phyloP scores from a whole-genome alignment of 805 yeast species.

The Lipomyces orientalis region DNA sequence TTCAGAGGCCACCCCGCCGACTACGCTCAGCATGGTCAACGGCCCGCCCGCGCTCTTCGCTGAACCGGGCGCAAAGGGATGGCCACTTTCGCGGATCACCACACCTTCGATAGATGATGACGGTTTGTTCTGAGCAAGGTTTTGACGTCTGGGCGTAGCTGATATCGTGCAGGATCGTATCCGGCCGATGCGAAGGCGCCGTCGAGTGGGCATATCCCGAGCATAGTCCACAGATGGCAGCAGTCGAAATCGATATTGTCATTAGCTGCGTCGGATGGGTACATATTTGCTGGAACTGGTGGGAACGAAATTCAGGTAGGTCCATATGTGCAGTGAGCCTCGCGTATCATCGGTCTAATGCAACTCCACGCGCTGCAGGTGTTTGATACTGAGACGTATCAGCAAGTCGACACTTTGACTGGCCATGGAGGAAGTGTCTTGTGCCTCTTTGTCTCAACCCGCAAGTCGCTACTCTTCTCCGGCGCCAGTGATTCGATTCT shows the following conservation, averaged over 20 bases:
- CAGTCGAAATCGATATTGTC: slow-evolving; percentile 75
- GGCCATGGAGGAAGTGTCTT: slow-evolving; percentile 81
- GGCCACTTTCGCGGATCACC: slow-evolving; percentile 5
- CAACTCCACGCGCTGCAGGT: slow-evolving; percentile 10
- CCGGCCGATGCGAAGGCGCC: slow-evolving; percentile 3
- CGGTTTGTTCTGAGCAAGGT: background rate
- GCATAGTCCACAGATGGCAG: slow-evolving; percentile 74
- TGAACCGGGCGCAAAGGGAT: background rate
- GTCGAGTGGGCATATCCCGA: slow-evolving; percentile 3
- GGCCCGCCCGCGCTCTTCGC: background rate
- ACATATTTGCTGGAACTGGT: slow-evolving; percentile 86
- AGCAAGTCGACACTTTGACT: slow-evolving; percentile 56
- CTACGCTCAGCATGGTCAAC: background rate
- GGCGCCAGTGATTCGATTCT: slow-evolving; percentile 92
- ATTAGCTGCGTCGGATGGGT: slow-evolving; percentile 43
- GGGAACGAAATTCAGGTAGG: slow-evolving; percentile 72
- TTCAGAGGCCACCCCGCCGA: too few species aligned
- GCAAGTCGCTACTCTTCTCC: slow-evolving; percentile 69
- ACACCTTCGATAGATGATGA: slow-evolving; percentile 15
- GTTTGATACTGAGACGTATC: slow-evolving; percentile 69
- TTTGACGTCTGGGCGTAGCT: background rate
- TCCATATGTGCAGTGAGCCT: background rate
- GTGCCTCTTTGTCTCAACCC: slow-evolving; percentile 54
- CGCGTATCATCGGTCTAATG: background rate
- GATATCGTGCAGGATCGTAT: background rate